Evolutionary conservation across 306 rosid genomes (phyloP).

Genomic region (Rosa persica): DNA sequence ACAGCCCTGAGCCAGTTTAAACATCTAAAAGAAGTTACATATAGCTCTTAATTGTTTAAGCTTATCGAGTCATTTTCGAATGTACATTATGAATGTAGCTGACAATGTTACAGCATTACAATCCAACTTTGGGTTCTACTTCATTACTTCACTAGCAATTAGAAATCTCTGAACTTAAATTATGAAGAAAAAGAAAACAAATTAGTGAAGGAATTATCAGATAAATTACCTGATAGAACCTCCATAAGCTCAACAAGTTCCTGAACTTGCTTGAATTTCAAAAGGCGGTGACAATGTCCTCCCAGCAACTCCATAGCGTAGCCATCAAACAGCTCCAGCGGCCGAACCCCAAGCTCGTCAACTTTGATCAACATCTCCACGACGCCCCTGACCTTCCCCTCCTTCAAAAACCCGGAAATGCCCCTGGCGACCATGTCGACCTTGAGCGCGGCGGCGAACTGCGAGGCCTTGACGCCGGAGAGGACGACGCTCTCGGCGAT

Average conservation of each 20-base stretch:
- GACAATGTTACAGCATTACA: background rate
- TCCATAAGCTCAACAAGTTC: conserved; percentile 78
- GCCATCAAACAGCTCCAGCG: conserved; percentile 48
- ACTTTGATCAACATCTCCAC: conserved; percentile 45
- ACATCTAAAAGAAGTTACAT: background rate
- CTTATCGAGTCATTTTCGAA: background rate
- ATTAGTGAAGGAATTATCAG: background rate
- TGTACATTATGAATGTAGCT: background rate
- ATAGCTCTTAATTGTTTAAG: background rate
- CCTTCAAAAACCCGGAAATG: conserved; percentile 40
- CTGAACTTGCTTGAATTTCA: conserved; percentile 42
- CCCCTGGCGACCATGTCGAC: conserved; percentile 51
- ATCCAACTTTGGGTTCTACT: background rate
- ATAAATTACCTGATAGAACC: conserved; percentile 64
- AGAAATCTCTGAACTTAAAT: background rate
- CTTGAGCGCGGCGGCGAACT: conserved; percentile 37
- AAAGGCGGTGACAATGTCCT: conserved; percentile 47
- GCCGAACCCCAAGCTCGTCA: conserved; percentile 39
- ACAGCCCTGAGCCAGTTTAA: background rate
- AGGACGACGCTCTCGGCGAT: conserved; percentile 38
- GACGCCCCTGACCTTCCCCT: conserved; percentile 42
- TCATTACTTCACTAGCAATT: background rate
- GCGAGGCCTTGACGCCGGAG: conserved; percentile 46
- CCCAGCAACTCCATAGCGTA: conserved; percentile 42
- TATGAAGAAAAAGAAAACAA: too few relatives aligned